Percentiles rank a stretch among this genome's conserved stretches.
These are phyloP conservation scores for Flaveria sonorensis DNA, from an alignment of 129 eudicot genomes.

Conservation along the genomic window DNA sequence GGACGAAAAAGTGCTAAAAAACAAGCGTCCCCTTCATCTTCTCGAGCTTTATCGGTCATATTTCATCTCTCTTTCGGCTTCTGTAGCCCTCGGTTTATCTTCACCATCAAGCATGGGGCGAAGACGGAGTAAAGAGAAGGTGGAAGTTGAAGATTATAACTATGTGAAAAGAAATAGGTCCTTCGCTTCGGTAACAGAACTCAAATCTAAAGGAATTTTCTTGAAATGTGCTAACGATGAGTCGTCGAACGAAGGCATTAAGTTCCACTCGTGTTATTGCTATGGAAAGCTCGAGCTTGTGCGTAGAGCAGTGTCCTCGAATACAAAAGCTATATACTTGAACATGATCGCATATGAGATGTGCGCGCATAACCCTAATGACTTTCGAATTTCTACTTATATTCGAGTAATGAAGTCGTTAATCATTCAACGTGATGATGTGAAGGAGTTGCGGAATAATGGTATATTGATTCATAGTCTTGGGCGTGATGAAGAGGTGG, in stretches of 20 bases:
- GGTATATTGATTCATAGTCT: conserved; percentile 29
- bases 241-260: conserved; percentile 26
- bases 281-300: conserved; percentile 37
- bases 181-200: conserved; percentile 32
- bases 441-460: conserved; percentile 34
- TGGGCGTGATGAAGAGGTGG: conserved; percentile 41
- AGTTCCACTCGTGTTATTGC: conserved; percentile 22
- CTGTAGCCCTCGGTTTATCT: background rate
- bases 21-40: conserved; percentile 34
- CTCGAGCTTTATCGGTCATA: conserved; percentile 40
- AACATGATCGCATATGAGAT: conserved; percentile 48
- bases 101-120: conserved; percentile 10
- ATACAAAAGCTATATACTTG: conserved; percentile 27
- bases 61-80: conserved; percentile 21
- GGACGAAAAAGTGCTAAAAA: conserved; percentile 15
- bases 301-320: conserved; percentile 20
- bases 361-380: conserved; percentile 36
- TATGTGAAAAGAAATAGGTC: conserved; percentile 32
- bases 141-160: conserved; percentile 5
- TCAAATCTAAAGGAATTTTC: conserved; percentile 38
- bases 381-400: conserved; percentile 34
- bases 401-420: conserved; percentile 41
- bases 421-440: conserved; percentile 35
- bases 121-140: background rate
- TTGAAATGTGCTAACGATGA: conserved; percentile 9